These are phyloP conservation scores for Heterobasidion annosum DNA, from an alignment of 1,284 basidiomycete genomes.

Conservation along the genomic window DNA sequence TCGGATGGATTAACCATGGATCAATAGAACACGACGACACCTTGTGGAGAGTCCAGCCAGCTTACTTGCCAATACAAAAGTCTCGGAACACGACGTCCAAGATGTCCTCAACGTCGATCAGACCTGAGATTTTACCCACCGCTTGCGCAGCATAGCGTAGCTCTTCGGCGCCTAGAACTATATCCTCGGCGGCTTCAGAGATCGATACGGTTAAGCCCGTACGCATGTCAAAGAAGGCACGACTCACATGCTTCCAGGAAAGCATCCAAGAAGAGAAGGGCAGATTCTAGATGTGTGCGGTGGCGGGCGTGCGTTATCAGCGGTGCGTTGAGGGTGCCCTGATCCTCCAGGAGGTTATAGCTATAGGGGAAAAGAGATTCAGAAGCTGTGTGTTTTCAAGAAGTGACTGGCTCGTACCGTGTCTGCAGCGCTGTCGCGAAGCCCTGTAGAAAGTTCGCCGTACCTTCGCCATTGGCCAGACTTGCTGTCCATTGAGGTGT, in stretches of 20 bases:
- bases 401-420: slow-evolving; percentile 29
- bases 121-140: slow-evolving; percentile 73
- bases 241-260: slow-evolving; percentile 52
- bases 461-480: slow-evolving; percentile 50
- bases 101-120: slow-evolving; percentile 69
- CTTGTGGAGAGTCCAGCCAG: too few species aligned
- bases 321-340: slow-evolving; percentile 31
- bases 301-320: slow-evolving; percentile 78
- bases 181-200: slow-evolving; percentile 36
- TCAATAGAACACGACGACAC: too few species aligned
- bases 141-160: slow-evolving; percentile 75
- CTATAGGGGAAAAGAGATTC: slow-evolving; percentile 15
- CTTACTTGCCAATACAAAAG: slow-evolving; percentile 79
- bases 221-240: neutral
- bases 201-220: neutral
- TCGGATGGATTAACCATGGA: too few species aligned
- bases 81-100: slow-evolving; percentile 75
- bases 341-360: slow-evolving; percentile 24
- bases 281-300: slow-evolving; percentile 63
- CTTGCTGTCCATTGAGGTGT: slow-evolving; percentile 47
- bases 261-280: slow-evolving; percentile 53
- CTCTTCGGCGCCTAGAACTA: slow-evolving; percentile 80
- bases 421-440: slow-evolving; percentile 45
- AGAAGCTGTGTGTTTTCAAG: neutral
- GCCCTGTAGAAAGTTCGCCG: slow-evolving; percentile 44